Percentiles rank a stretch among this genome's conserved stretches.
Evolutionary conservation across 495 filamentous ascomycete species (phyloP).

Genomic region (Coniosporium apollinis): DNA sequence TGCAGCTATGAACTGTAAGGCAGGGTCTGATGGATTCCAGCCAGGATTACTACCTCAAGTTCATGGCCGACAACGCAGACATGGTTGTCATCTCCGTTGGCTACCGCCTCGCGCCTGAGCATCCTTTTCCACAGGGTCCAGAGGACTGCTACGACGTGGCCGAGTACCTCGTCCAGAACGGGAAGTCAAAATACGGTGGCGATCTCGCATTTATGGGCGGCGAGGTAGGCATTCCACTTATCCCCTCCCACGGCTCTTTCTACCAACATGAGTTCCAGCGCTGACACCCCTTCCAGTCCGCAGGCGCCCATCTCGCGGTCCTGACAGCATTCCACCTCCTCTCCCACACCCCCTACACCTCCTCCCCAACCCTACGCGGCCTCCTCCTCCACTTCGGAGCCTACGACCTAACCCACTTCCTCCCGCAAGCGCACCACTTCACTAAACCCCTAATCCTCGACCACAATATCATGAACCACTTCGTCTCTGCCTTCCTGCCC

Average conservation of each 20-base stretch:
- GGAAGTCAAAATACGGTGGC: conserved; percentile 24
- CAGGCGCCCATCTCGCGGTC: conserved; percentile 31
- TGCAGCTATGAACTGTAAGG: conserved; percentile 7
- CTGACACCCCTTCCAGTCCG: conserved; percentile 16
- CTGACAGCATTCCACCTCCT: conserved; percentile 31
- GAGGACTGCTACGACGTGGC: conserved; percentile 39
- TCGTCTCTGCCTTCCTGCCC: conserved; percentile 28
- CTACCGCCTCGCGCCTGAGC: conserved; percentile 42
- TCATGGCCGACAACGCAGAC: conserved; percentile 26
- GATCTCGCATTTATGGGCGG: conserved; percentile 26
- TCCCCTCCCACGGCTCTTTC: background rate
- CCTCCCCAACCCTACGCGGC: conserved; percentile 25
- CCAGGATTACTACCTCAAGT: conserved; percentile 24
- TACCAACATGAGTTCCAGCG: background rate
- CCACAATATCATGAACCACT: conserved; percentile 24
- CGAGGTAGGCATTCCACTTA: conserved; percentile 11
- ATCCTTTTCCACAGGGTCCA: conserved; percentile 33
- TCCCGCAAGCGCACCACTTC: conserved; percentile 20
- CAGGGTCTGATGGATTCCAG: conserved; percentile 8
- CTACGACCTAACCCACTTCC: conserved; percentile 27
- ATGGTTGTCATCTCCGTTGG: conserved; percentile 35
- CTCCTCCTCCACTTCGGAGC: conserved; percentile 31
- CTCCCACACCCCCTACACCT: conserved; percentile 20
- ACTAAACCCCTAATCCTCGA: conserved; percentile 24
- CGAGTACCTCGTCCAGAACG: conserved; percentile 33